Evolutionary conservation across 1,139 yeast species (phyloP), one percentile per base, ranked within the genome.

Genomic region (Nakaseomyces uthaithaninus): DNA sequence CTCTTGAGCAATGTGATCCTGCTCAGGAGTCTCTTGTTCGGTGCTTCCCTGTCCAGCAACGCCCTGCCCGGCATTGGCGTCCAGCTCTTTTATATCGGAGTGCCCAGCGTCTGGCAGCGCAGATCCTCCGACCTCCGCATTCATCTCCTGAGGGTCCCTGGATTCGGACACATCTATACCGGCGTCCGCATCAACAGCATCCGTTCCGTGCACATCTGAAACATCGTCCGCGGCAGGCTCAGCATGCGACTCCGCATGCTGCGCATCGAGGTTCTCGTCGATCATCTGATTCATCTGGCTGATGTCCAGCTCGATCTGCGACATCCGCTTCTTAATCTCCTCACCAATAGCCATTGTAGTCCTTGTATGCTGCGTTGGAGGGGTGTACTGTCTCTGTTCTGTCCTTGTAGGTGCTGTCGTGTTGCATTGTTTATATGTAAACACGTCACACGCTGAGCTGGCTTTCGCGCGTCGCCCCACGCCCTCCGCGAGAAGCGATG

Each of bases 211-310:
- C 14, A 19, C 28, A 14, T 18, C 30, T 8, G 7, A 28, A 4
- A 7, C 30, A 25, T 8, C 11, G 2, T 6, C 22, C 15, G 16
- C 19, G 26, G 38, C 40, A 22, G 27, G 14, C 7, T 33, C 40
- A 41, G 43, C 30, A n/a, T n/a, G n/a, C n/a, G n/a, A n/a, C n/a
- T n/a, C n/a, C n/a, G n/a, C n/a, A n/a, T 40, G 36, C 15, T 48
- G 38, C 36, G 46, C 17, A 38, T 19, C 18, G 17, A 42, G 11
- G 42, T 60, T 60, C 38, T 58, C 60, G 35, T 54, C 60, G 19
- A 60, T 54, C 51, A 57, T 50, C 34, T 54, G 52, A 39, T 60
- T 60, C 57, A 59, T 56, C 40, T 57, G 55, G 35, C 54, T 52
- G 35, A 60, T 55, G 39, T 58, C 62, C 20, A 51, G 42, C 42